Evolutionary conservation across 2,329 filamentous ascomycete genomes (phyloP).

Genomic region (Penicillium hordei): DNA sequence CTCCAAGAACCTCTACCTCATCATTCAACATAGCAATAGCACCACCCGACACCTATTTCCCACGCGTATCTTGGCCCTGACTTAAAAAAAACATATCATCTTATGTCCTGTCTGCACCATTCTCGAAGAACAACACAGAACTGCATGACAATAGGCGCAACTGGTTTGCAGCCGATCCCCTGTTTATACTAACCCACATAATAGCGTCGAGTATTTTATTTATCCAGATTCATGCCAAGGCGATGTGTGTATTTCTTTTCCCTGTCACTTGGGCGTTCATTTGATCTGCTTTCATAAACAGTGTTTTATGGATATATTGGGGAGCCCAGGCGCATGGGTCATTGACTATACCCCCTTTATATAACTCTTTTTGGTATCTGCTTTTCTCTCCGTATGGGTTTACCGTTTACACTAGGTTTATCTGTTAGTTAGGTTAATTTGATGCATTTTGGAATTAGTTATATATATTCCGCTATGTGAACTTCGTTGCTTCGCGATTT

Average conservation of each 20-base stretch:
- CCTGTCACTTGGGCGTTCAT: neutral
- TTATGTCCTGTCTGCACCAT: neutral
- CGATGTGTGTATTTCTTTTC: neutral
- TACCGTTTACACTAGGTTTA: neutral
- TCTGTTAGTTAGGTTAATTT: neutral
- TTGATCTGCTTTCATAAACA: neutral
- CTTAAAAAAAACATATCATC: neutral
- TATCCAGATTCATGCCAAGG: neutral
- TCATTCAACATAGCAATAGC: neutral
- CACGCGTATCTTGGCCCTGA: conserved; percentile 3
- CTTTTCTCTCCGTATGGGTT: neutral
- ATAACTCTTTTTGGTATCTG: neutral
- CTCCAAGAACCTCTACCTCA: neutral
- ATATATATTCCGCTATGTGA: neutral
- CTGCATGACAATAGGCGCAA: neutral
- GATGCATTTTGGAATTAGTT: neutral
- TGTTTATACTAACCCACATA: conserved; percentile 10
- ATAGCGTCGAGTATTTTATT: conserved; percentile 2
- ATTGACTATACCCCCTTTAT: neutral
- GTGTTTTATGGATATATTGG: conserved; percentile 3
- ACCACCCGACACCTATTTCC: neutral
- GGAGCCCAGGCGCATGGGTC: conserved; percentile 9
- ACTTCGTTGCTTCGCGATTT: neutral
- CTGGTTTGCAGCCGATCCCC: conserved; percentile 3
- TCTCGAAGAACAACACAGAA: neutral